phyloP scores from a whole-genome alignment of 768 basidiomycete species.

The Suillus hirtellus region DNA sequence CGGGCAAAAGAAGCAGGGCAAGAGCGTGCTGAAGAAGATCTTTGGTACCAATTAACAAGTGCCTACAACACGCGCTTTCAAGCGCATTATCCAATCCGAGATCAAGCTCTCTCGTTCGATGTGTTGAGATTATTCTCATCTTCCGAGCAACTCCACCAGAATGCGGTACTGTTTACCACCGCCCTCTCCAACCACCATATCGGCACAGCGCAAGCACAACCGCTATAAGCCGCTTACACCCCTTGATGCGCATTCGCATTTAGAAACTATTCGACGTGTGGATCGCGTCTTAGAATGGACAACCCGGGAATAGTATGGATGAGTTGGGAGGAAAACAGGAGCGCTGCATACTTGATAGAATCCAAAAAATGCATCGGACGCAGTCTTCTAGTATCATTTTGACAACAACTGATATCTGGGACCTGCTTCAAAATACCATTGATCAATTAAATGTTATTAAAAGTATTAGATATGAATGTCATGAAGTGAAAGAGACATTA shows the following conservation, averaged over 20 bases:
- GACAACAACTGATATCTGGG: background rate
- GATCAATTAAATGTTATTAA: background rate
- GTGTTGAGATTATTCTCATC: background rate
- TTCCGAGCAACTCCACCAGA: background rate
- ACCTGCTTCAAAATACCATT: background rate
- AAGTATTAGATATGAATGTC: background rate
- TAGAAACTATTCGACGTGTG: background rate
- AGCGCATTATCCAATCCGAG: background rate
- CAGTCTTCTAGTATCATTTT: background rate
- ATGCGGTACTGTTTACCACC: background rate
- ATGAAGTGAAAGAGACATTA: background rate
- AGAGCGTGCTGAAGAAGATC: slow-evolving; percentile 8
- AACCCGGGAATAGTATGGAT: background rate
- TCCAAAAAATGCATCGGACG: background rate
- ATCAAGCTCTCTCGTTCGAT: background rate
- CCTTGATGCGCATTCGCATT: background rate
- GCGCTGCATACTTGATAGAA: background rate
- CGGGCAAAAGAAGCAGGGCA: background rate
- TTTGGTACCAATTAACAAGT: background rate
- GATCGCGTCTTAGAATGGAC: background rate
- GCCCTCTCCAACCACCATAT: background rate
- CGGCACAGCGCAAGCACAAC: too few species aligned
- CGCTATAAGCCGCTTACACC: background rate
- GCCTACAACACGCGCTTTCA: background rate
- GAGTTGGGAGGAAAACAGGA: background rate